Conservation (phyloP, 768 basidiomycete genomes). For the Clitopilus hobsonii region DNA sequence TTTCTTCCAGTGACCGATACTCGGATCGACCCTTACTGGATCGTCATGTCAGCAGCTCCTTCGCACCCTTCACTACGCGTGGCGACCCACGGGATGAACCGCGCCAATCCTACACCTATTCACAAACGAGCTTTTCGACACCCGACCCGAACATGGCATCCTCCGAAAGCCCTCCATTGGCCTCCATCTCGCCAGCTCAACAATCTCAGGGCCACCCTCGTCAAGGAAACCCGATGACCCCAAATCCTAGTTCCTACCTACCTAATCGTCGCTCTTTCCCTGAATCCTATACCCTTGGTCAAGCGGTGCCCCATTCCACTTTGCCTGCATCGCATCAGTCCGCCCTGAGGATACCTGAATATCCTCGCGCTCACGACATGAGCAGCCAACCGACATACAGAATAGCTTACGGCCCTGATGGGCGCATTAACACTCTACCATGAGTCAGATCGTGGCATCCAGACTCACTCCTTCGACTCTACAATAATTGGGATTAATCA, state of each 20-base stretch:
- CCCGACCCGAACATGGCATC: constrained; percentile 36
- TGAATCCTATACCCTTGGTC: constrained; percentile 47
- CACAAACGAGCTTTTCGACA: constrained; percentile 41
- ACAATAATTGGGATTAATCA: constrained; percentile 14
- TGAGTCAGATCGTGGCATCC: constrained; percentile 23
- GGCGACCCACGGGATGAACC: constrained; percentile 39
- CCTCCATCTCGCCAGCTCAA: constrained; percentile 26
- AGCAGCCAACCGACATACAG: constrained; percentile 26
- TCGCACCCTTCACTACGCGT: constrained; percentile 15
- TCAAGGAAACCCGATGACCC: constrained; percentile 33
- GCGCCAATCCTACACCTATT: constrained; percentile 51
- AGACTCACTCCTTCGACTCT: not conserved
- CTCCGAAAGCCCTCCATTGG: constrained; percentile 37
- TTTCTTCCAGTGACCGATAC: not conserved
- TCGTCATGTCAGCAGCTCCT: constrained; percentile 41
- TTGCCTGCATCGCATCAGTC: constrained; percentile 37
- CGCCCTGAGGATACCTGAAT: constrained; percentile 38
- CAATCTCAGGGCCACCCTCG: constrained; percentile 27
- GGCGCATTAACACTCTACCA: constrained; percentile 41
- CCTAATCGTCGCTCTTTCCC: constrained; percentile 52
- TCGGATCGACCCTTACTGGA: constrained; percentile 21
- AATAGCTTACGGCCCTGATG: constrained; percentile 38
- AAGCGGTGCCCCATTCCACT: constrained; percentile 45
- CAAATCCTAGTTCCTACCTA: constrained; percentile 43
- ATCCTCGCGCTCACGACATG: constrained; percentile 32